Evolutionary conservation across 139 green algal genomes (phyloP).

Genomic region (Chlorokybus atmophyticus): DNA sequence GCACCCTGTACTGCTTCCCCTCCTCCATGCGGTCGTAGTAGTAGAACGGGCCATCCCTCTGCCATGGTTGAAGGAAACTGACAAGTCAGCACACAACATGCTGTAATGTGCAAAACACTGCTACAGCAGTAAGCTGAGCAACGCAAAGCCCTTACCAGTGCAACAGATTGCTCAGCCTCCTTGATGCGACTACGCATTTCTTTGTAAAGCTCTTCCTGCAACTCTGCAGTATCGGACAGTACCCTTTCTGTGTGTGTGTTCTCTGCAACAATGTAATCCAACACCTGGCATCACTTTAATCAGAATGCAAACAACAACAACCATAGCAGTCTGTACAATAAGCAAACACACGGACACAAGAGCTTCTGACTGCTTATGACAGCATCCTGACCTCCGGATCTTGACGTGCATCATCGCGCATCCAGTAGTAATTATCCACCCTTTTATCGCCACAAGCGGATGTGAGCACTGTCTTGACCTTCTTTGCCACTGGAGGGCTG

Average conservation of each 20-base stretch:
- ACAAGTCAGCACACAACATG: neutral
- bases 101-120: neutral
- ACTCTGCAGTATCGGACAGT: conserved; percentile 57
- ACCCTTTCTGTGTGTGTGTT: conserved; percentile 53
- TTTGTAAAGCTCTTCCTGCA: conserved; percentile 62
- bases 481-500: too few species aligned
- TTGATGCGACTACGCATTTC: conserved; percentile 77
- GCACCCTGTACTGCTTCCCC: conserved; percentile 52
- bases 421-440: too few species aligned
- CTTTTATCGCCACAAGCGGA: too few species aligned
- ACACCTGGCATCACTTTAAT: too few species aligned
- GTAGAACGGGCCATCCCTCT: conserved; percentile 46
- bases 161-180: conserved; percentile 56
- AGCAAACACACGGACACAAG: too few species aligned
- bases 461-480: too few species aligned
- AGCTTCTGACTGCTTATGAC: too few species aligned
- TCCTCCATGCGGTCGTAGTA: conserved; percentile 71
- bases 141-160: conserved; percentile 22
- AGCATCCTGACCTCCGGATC: too few species aligned
- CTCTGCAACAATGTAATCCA: conserved; percentile 39
- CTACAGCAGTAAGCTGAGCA: neutral
- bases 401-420: too few species aligned
- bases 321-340: too few species aligned
- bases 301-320: too few species aligned
- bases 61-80: neutral